Conservation (phyloP, 441 rosid genomes). For the Jatropha podagrica region DNA sequence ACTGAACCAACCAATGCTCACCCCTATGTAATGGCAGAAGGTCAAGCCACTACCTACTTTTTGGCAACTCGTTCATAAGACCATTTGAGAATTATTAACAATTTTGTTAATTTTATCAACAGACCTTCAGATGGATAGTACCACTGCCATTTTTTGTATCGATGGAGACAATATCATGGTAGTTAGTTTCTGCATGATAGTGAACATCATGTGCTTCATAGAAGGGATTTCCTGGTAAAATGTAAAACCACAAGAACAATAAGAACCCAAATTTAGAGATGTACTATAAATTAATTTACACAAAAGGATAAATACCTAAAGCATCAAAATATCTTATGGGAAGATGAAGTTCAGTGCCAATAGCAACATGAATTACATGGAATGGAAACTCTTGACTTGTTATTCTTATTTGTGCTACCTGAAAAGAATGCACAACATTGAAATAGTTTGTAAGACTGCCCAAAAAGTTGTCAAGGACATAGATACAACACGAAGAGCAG, state of each 20-base stretch:
- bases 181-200: slow-evolving; percentile 64
- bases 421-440: slow-evolving; percentile 27
- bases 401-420: slow-evolving; percentile 93
- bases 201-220: slow-evolving; percentile 70
- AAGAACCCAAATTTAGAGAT: slow-evolving; percentile 17
- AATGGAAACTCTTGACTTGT: slow-evolving; percentile 46
- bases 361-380: slow-evolving; percentile 61
- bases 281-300: slow-evolving; percentile 11
- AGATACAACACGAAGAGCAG: slow-evolving; percentile 19
- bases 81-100: slow-evolving; percentile 3
- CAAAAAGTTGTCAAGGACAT: slow-evolving; percentile 6
- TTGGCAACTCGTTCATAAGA: not conserved
- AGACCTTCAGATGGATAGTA: slow-evolving; percentile 69
- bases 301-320: slow-evolving; percentile 50
- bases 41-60: not conserved
- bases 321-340: slow-evolving; percentile 66
- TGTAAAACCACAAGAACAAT: slow-evolving; percentile 24
- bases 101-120: slow-evolving; percentile 20
- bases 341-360: slow-evolving; percentile 76
- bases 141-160: slow-evolving; percentile 39
- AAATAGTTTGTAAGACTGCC: slow-evolving; percentile 12
- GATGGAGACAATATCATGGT: slow-evolving; percentile 64
- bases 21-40: not conserved
- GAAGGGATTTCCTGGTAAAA: slow-evolving; percentile 69
- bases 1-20: too few relatives aligned